Evolutionary conservation across 176 grass and related monocot species (phyloP).

Genomic region (Paspalum vaginatum): DNA sequence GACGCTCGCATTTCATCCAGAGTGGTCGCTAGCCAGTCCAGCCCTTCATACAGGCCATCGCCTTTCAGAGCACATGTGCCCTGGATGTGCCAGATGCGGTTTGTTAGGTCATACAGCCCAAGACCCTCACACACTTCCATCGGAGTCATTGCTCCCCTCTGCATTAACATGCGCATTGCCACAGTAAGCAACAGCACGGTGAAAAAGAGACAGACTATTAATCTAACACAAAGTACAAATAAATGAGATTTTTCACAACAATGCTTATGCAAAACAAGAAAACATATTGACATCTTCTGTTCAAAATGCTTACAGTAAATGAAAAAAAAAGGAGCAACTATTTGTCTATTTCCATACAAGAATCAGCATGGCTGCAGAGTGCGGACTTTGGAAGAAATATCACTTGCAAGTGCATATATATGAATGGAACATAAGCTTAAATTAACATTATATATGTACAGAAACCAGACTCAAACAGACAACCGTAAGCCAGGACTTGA

Average conservation of each 20-base stretch:
- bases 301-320: not conserved
- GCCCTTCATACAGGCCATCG: conserved; percentile 88
- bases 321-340: not conserved
- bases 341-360: not conserved
- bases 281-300: not conserved
- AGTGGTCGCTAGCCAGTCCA: conserved; percentile 88
- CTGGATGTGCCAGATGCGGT: conserved; percentile 91
- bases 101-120: conserved; percentile 78
- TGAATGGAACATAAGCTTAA: not conserved
- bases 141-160: conserved; percentile 92
- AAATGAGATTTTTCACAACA: not conserved
- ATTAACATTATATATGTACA: not conserved
- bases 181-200: not conserved
- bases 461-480: not conserved
- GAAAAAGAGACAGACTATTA: not conserved
- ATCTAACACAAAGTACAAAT: not conserved
- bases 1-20: conserved; percentile 73
- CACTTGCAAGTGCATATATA: not conserved
- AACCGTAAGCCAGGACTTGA: not conserved
- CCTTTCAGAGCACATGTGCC: conserved; percentile 86
- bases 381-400: not conserved
- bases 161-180: not conserved
- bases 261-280: not conserved
- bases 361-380: not conserved
- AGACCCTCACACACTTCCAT: conserved; percentile 93